Base-by-base conservation (phyloP, 23 red algal species). In the Porphyridium purpureum region DNA sequence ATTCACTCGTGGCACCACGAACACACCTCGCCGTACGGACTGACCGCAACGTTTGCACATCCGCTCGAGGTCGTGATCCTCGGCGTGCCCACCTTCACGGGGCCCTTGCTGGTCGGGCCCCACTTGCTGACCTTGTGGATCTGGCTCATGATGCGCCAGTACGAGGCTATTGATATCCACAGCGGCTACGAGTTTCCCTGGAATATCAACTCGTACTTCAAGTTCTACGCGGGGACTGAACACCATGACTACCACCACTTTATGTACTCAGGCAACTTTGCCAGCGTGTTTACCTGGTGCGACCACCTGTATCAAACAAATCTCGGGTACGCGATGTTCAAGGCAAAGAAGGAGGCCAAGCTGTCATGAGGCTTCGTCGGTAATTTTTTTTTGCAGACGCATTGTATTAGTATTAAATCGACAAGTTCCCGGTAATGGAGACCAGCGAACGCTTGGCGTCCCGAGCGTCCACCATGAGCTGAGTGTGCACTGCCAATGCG, bases 81-180 rank as follows among this genome's bases (percentile, higher is more conserved):
- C 21, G 69, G 69, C 1, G 15, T 74, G 41, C 69, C 69, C 1
- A 74, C 69, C 17, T 52, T 74, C 35, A 27, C 57, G 1, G 69
- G 69, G 19, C 69, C 69, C 4, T 2, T 74, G 2, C 29, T 74
- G 1, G 9, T 74, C 21, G 41, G 35, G 31, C 50, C 69, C 2
- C 69, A 74, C 47, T 33, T 74, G 17, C 44, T 74, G 35, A 74
- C 69, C 31, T 27, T 50, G 5, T 61, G 42, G 54, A 27, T 74
- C 3, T 74, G 69, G 69, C 55, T 74, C 2, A 74, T 74, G 69
- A 40, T 74, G 24, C 56, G 69, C 4, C 55, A 61, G 32, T 74
- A 74, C 52, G 69, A 74, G 32, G 69, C 69, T 8, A 64, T 74
- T 21, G 69, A 74, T 62, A 74, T 74, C 42, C 69, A 74, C 52